These are phyloP conservation scores for Apophysomyces elegans DNA, from an alignment of 371 early-diverging fungal genomes.

Conservation along the genomic window DNA sequence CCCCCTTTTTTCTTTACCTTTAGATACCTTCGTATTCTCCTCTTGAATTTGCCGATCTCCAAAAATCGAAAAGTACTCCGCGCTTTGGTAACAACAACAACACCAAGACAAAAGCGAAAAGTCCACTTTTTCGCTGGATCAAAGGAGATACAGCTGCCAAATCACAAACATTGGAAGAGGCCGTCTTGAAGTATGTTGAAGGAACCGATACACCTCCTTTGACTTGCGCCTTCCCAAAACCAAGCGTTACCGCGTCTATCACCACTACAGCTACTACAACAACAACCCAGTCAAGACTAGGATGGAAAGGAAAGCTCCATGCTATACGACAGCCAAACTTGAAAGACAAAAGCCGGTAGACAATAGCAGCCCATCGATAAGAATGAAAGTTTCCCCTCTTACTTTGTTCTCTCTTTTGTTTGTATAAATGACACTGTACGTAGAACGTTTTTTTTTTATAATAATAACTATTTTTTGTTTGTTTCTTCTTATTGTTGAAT, in stretches of 20 bases:
- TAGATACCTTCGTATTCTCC: background rate
- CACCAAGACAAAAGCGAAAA: background rate
- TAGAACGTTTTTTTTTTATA: background rate
- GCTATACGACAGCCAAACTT: background rate
- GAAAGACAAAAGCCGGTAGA: slow-evolving; percentile 2
- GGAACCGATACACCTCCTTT: background rate
- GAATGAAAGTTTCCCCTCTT: no score
- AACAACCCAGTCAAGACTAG: background rate
- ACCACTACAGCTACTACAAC: background rate
- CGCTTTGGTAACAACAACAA: background rate
- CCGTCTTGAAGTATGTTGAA: background rate
- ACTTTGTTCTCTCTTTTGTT: background rate
- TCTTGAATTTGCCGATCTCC: background rate
- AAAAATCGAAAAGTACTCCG: slow-evolving; percentile 1
- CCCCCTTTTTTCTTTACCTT: background rate
- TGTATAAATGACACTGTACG: background rate
- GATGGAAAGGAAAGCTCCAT: slow-evolving; percentile 3
- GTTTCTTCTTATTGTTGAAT: background rate
- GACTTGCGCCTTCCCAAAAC: background rate
- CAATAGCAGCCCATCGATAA: background rate
- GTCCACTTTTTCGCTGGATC: slow-evolving; percentile 7
- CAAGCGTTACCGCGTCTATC: no score
- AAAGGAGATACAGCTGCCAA: slow-evolving; percentile 3
- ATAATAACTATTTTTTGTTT: background rate
- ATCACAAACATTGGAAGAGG: slow-evolving; percentile 5